Base-by-base conservation (phyloP, 164 flowering plant species). In the Aristolochia californica region DNA sequence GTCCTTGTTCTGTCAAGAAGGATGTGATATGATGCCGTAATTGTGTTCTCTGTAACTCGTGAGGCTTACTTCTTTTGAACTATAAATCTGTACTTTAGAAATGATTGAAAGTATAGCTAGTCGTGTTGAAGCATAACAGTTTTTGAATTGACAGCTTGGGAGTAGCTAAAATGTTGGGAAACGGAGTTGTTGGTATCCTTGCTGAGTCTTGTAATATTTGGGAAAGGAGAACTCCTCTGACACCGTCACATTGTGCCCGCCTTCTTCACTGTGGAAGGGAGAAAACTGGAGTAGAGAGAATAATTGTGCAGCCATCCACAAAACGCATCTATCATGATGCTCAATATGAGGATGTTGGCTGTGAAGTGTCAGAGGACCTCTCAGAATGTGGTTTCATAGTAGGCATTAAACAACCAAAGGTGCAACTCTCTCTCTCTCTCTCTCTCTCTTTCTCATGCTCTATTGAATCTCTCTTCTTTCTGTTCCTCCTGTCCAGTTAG, bases 321-420 rank as follows among this genome's bases (percentile, higher is more conserved):
- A 94, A 87, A 75, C 84, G 99, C n/a, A 82, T 94, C 43, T 73
- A 83, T 66, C 99, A 88, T 59, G 95, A 90, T 70, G 73, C 80
- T 0, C 76, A 77, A 20, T 94, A 90, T 58, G 95, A 94, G 66
- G 97, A 94, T 64, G 97, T 88, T 48, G 99, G 99, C 16, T 94
- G 99, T 72, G 85, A 86, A 61, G 75, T 94, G n/a, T 90, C 95
- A 13, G 82, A 94, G 11, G 89, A 94, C 64, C 78, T 94, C 66
- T 90, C 97, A 1, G 78, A 94, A 60, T 94, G 99, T 67, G 97
- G 99, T 27, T 87, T 94, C 43, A 82, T 94, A 15, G 26, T 90
- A 63, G 97, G 97, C 10, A 62, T 94, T 52, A 94, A 94, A 55
- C 97, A 90, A 62, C 99, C 96, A 24, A 84, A 84, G 99, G 99